Evolutionary conservation across 202 grass and related monocot species (phyloP), one percentile per base, ranked within the genome.

Genomic region (Brachypodium distachyon): DNA sequence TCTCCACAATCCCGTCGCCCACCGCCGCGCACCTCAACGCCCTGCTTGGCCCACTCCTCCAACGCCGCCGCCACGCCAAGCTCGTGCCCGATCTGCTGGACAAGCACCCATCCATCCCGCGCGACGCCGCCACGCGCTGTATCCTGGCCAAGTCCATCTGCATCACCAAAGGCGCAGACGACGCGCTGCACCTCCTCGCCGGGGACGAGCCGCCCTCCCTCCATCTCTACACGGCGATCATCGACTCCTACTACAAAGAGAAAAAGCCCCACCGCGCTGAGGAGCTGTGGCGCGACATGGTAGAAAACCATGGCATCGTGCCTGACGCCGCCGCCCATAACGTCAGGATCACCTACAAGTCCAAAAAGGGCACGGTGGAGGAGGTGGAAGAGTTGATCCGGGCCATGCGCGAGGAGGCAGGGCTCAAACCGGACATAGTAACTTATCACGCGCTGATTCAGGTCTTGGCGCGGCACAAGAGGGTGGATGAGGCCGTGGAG

Each of bases 171-270:
- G 86, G 91, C 36, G 81, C 91, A 22, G 84, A 83, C 68, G 57
- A 77, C 27, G 86, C 94, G 18, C 55, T 94, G 47, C 73, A 87
- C 67, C 61, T 97, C 34, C 72, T 94, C 72, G 71, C 77, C 27
- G 70, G 87, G 62, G 57, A 84, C 11, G 47, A 88, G 71, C 61
- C 46, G 18, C 70, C 78, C 12, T 79, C 84, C 36, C 25, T 62
- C 17, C 62, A 87, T 9, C 57, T 91, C 37, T 97, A 89, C 84
- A 91, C 94, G 23, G 51, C 84, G 17, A 50, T 97, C 78, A 88
- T 97, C 67, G 88, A 93, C 83, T 89, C 94, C 31, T 91, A 84
- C 66, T 93, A 97, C 91, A 97, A 97, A 76, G 78, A 97, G 53
- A 50, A 68, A 41, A 81, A 80, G 60, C 90, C 90, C 28, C 51